Base-by-base conservation (phyloP, 441 rosid genomes). In the Croton laevigatus region DNA sequence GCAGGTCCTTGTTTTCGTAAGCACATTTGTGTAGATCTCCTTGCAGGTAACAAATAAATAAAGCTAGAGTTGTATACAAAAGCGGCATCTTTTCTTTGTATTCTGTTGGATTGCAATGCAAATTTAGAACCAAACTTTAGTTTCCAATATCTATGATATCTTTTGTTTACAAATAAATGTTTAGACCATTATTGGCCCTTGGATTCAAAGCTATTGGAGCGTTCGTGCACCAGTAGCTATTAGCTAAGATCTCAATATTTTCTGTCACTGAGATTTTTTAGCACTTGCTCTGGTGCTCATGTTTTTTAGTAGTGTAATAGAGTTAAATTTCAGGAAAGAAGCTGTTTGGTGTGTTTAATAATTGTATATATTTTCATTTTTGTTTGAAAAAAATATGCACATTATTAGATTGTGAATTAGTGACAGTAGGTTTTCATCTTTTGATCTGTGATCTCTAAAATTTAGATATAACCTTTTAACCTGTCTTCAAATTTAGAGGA, bases 1-100 rank as follows among this genome's bases (percentile, higher is more conserved):
- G 34, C 59, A 86, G 93, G 22, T 88, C 98, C 19, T 69, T 94
- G 40, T 92, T 90, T 79, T 89, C 97, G 0, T 92, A 81, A 89
- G 66, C 40, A 53, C 57, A 36, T n/a, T 3, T 68, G 17, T 4
- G 64, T 40, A 58, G 55, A 53, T 38, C 58, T 48, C 14, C 8
- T 62, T 37, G 27, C 44, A 32, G 27, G n/a, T 67, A 70, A 32
- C 34, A 44, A 58, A 14, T 48, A 20, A 54, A 19, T 48, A 20
- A 54, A 19, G 11, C 45, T 0, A 53, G 71, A 53, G 52, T 62
- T 27, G n/a, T 44, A 45, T 40, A 5, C 44, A 27, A 38, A 55
- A 73, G 53, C 48, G 40, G 34, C 32, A 23, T 73, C 36, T 27
- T 27, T 23, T 57, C 27, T 6, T 17, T 61, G 51, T 55, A 38